Conservation (phyloP, 2,329 filamentous ascomycete genomes). For the Neodidymelliopsis sp. region DNA sequence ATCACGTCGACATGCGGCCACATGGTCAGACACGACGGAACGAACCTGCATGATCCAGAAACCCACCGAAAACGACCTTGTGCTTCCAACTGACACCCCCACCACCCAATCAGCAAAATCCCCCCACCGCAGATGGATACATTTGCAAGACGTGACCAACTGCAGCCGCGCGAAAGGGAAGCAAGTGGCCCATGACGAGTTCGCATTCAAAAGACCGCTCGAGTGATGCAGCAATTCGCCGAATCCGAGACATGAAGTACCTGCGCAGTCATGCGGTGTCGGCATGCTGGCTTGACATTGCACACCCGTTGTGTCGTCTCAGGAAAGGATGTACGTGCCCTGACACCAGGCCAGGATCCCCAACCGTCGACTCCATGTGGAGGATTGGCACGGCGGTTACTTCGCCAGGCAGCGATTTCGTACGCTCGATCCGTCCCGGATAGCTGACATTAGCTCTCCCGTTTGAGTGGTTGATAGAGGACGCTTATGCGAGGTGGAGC, state of each 20-base stretch:
- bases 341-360: slow-evolving; percentile 20
- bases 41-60: slow-evolving; percentile 38
- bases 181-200: slow-evolving; percentile 19
- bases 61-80: slow-evolving; percentile 18
- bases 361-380: slow-evolving; percentile 15
- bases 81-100: slow-evolving; percentile 18
- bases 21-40: slow-evolving; percentile 16
- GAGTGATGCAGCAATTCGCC: slow-evolving; percentile 20
- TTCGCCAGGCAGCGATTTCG: slow-evolving; percentile 39
- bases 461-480: slow-evolving; percentile 37
- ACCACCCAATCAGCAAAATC: slow-evolving; percentile 33
- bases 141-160: slow-evolving; percentile 39
- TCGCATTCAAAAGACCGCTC: slow-evolving; percentile 14
- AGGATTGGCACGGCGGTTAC: slow-evolving; percentile 34
- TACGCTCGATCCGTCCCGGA: slow-evolving; percentile 44
- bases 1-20: slow-evolving; percentile 12
- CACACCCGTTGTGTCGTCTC: slow-evolving; percentile 9
- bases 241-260: slow-evolving; percentile 22
- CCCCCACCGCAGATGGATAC: slow-evolving; percentile 23
- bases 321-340: slow-evolving; percentile 13
- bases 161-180: slow-evolving; percentile 22
- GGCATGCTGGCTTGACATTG: slow-evolving; percentile 16
- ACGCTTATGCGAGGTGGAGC: slow-evolving; percentile 39
- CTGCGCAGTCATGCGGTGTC: slow-evolving; percentile 18
- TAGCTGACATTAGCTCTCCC: slow-evolving; percentile 29